Base-by-base conservation (phyloP, 495 filamentous ascomycete species). In the Lepidopterella palustris region DNA sequence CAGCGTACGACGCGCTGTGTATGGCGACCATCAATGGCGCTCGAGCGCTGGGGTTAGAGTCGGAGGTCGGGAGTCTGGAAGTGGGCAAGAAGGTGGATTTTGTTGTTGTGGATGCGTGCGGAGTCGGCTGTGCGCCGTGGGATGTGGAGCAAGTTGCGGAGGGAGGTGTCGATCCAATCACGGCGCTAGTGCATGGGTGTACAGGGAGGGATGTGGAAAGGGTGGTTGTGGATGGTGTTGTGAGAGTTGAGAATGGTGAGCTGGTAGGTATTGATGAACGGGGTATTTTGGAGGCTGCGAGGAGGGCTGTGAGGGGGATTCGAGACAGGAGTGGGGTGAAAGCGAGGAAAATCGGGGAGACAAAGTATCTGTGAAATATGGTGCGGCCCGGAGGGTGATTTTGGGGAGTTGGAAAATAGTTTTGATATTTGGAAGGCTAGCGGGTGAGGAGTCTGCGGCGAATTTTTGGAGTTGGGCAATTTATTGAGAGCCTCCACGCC, bases 1-100 rank as follows among this genome's bases (percentile, higher is more conserved):
- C 13, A 20, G 57, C 57, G 25, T 60, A 60, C 45, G 27, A 57
- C 20, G 60, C 57, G 13, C 47, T 62, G 9, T 45, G 50, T 24
- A 49, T 62, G 31, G 60, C 55, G 28, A 62, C 60, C 5, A 53
- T 62, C 45, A 58, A 58, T 27, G 60, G 60, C 6, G 60, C 60
- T 5, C 42, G 55, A 9, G 60, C 60, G 15, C 55, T 62, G n/a
- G 55, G 60, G 18, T 21, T 62, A 25, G 55, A 62, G 31, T 25
- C 39, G 1, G 26, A 62, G 13, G 53, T 62, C 13, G 60, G 60
- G 11, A 58, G 27, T n/a, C 21, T 57, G 28, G 60, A 62, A 21
- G 47, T 59, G 8, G 60, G 60, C 4, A 62, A 62, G 55, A 59
- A 62, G 48, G 60, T 55, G 2, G 60, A 62, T 47, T 39, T 62